Base-by-base conservation (phyloP, 2,329 filamentous ascomycete genomes). In the Rachicladosporium sp. region DNA sequence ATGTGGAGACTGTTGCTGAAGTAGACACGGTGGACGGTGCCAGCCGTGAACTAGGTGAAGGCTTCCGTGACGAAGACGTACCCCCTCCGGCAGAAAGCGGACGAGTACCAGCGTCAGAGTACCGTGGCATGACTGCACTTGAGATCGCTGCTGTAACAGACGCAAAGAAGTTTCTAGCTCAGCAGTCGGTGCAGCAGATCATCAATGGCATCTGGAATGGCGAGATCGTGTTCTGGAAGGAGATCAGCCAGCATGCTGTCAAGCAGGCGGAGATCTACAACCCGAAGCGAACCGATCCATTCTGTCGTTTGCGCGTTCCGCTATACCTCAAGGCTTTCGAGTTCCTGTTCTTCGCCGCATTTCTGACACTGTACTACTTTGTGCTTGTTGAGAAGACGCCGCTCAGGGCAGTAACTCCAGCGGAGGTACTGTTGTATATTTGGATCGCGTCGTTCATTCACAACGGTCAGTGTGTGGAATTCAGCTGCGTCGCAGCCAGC, bases 361-460 rank as follows among this genome's bases (percentile, higher is more conserved):
- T 93, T 51, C 64, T 95, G 31, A 70, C 73, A 19, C 66, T 95
- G 4, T 95, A 93, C 61, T 95, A 93, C 54, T 71, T 76, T n/a
- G 87, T 94, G 0, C 70, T 94, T 27, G 73, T 93, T 34, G 76
- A 85, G 49, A 71, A 83, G 44, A 76, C 82, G 47, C 38, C 48
- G 4, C 71, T 77, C 6, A 67, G 69, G 11, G 66, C 68, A 21
- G 75, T 94, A 38, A 85, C 81, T 0, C 55, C 68, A 0, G 66
- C 78, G 11, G 87, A 95, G 57, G 63, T 80, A 2, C 55, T 84
- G 10, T 71, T 95, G 32, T 91, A 89, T 56, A 61, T 93, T 37
- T 94, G 86, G 82, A 80, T 94, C 50, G 78, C 78, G 4, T 82
- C 85, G 6, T 94, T 93, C 64, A 77, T 82, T 31, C 93, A 91